Evolutionary conservation across 306 rosid genomes (phyloP), one percentile per base, ranked within the genome.

Genomic region (Dalbergia oliveri): DNA sequence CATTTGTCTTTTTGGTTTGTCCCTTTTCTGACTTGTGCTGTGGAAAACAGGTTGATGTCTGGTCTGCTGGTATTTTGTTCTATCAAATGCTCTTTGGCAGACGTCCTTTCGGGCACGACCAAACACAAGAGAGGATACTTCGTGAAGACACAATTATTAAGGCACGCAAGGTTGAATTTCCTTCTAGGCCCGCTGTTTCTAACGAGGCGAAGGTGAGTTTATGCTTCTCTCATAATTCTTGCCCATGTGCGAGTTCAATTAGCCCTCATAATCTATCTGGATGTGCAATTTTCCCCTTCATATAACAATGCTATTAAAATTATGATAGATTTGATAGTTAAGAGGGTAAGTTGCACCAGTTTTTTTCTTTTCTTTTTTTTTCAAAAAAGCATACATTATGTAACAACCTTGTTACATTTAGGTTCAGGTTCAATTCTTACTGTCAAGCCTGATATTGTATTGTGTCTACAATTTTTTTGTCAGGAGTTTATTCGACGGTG

Each of bases 71-170:
- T 69, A 84, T 96, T 81, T 72, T 96, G 69, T 84, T 93, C 75
- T 96, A 91, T 82, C 99, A 96, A 91, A 93, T 96, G 97, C 97
- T 96, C 77, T 93, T 93, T 77, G 99, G 99, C 6, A 87, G 80
- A 83, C 98, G 99, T 14, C 99, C 99, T 51, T 96, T 96, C 13
- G 99, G 99, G 75, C 99, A 96, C 60, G 98, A 96, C 83, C 98
- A 96, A 87, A 78, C 93, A 8, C 99, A 96, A 84, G 98, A 96
- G 84, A 87, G 98, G 68, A 96, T 96, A 87, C 92, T 96, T 64
- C 97, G 97, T 4, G 99, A 96, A 84, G 99, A 96, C 88, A 96
- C 99, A 13, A 96, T 96, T 64, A 96, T 96, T 65, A 91, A 96
- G 87, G 99, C 99, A 50, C 97, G 97, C 49, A 93, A 87, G 81